Conservation (phyloP, 495 filamentous ascomycete species). For the Neurospora sp. region DNA sequence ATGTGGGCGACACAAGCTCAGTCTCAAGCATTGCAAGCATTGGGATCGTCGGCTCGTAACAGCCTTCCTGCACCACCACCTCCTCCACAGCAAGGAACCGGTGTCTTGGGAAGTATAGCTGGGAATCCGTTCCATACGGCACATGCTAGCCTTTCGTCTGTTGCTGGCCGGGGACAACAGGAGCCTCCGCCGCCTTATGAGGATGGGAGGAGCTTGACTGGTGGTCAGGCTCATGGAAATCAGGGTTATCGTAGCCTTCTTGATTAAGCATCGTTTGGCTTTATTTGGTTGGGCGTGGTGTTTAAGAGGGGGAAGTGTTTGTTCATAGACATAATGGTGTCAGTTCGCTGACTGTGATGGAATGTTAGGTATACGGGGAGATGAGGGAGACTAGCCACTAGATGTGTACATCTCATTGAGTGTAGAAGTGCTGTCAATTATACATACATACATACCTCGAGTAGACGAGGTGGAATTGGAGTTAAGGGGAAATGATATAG, state of each 20-base stretch:
- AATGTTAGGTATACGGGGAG: not conserved
- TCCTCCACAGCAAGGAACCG: not conserved
- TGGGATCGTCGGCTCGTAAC: not conserved
- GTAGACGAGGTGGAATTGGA: not conserved
- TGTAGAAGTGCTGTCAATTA: not conserved
- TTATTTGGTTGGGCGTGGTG: not conserved
- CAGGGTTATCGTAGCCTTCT: slow-evolving; percentile 10
- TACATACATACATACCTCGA: not conserved
- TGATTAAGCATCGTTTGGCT: slow-evolving; percentile 1
- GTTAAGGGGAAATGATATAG: not conserved
- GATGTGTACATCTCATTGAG: not conserved
- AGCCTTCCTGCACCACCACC: not conserved
- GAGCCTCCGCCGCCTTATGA: not conserved
- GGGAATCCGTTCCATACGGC: not conserved
- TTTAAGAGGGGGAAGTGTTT: not conserved
- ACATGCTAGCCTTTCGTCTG: not conserved
- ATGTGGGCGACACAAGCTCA: slow-evolving; percentile 1
- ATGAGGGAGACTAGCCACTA: not conserved
- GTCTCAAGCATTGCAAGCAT: not conserved
- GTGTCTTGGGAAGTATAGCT: not conserved
- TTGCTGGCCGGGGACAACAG: not conserved
- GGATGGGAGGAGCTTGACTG: not conserved
- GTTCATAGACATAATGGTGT: not conserved
- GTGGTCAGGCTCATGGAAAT: not conserved
- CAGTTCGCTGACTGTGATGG: not conserved